Percentiles rank a stretch among this genome's conserved stretches.
These are phyloP conservation scores for Trametes versicolor DNA, from an alignment of 1,284 basidiomycete genomes.

Conservation along the genomic window DNA sequence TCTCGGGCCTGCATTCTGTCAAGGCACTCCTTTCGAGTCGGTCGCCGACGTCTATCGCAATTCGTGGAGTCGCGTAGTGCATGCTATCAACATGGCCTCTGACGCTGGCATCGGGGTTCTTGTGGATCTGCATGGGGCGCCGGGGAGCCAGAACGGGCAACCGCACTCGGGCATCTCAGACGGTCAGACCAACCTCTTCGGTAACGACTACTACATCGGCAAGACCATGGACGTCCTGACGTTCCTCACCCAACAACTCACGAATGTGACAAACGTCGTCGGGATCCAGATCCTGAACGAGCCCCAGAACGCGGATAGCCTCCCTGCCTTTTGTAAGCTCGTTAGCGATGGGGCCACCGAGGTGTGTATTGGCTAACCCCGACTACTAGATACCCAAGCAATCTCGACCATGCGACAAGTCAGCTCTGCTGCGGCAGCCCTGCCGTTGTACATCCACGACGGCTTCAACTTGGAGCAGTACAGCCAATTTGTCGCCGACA, in stretches of 20 bases:
- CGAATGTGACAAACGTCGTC: slow-evolving; percentile 75
- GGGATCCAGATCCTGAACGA: slow-evolving; percentile 85
- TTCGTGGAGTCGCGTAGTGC: slow-evolving; percentile 67
- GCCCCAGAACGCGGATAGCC: slow-evolving; percentile 58
- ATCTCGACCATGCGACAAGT: slow-evolving; percentile 62
- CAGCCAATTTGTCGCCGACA: slow-evolving; percentile 60
- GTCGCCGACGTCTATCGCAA: slow-evolving; percentile 71
- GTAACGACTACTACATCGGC: slow-evolving; percentile 57
- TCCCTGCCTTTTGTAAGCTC: slow-evolving; percentile 65
- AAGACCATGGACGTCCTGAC: slow-evolving; percentile 69
- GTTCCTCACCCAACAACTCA: slow-evolving; percentile 66
- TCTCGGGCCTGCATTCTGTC: slow-evolving; percentile 57
- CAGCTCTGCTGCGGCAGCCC: slow-evolving; percentile 53
- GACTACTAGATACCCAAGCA: slow-evolving; percentile 58
- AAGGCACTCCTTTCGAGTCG: slow-evolving; percentile 65
- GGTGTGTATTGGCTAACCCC: background rate
- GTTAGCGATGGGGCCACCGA: slow-evolving; percentile 3
- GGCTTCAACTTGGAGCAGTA: slow-evolving; percentile 73
- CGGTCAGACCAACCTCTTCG: slow-evolving; percentile 65
- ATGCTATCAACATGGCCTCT: slow-evolving; percentile 76
- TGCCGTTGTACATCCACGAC: slow-evolving; percentile 83
- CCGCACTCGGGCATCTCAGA: slow-evolving; percentile 81
- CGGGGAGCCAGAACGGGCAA: slow-evolving; percentile 77
- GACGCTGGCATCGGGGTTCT: slow-evolving; percentile 74
- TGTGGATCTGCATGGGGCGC: slow-evolving; percentile 80